Evolutionary conservation across 768 basidiomycete species (phyloP).

Genomic region (Pisolithus orientalis): DNA sequence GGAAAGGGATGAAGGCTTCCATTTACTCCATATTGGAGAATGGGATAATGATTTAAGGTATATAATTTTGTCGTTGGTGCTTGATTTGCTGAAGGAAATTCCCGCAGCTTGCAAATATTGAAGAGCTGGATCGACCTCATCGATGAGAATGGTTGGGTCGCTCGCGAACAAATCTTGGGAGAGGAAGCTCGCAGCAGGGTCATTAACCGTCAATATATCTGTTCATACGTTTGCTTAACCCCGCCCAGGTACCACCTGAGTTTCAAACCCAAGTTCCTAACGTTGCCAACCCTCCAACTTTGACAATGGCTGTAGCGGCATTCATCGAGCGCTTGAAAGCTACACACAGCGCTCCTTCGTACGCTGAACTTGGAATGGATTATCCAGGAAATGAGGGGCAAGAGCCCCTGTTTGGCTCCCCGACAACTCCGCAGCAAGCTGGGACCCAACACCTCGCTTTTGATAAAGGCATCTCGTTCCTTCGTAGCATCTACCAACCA

Average conservation of each 20-base stretch:
- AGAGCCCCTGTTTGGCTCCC: slow-evolving; percentile 35
- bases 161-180: slow-evolving; percentile 91
- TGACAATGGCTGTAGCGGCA: slow-evolving; percentile 88
- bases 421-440: slow-evolving; percentile 21
- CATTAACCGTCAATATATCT: background rate
- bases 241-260: slow-evolving; percentile 67
- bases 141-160: slow-evolving; percentile 95
- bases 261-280: slow-evolving; percentile 93
- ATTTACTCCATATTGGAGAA: slow-evolving; percentile 82
- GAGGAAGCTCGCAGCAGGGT: slow-evolving; percentile 95
- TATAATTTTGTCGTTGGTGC: background rate
- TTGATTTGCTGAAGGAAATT: background rate
- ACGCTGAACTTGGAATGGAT: slow-evolving; percentile 62
- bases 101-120: slow-evolving; percentile 74
- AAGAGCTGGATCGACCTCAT: slow-evolving; percentile 87
- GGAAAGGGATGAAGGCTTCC: slow-evolving; percentile 93
- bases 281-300: slow-evolving; percentile 92
- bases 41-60: slow-evolving; percentile 90
- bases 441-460: slow-evolving; percentile 50
- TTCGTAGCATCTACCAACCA: slow-evolving; percentile 75
- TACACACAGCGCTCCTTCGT: slow-evolving; percentile 40
- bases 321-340: slow-evolving; percentile 72
- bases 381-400: slow-evolving; percentile 39
- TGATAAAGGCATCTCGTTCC: slow-evolving; percentile 56
- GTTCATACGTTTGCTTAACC: background rate